Evolutionary conservation across 1,284 basidiomycete species (phyloP).

Genomic region (Sporisorium scitamineum): DNA sequence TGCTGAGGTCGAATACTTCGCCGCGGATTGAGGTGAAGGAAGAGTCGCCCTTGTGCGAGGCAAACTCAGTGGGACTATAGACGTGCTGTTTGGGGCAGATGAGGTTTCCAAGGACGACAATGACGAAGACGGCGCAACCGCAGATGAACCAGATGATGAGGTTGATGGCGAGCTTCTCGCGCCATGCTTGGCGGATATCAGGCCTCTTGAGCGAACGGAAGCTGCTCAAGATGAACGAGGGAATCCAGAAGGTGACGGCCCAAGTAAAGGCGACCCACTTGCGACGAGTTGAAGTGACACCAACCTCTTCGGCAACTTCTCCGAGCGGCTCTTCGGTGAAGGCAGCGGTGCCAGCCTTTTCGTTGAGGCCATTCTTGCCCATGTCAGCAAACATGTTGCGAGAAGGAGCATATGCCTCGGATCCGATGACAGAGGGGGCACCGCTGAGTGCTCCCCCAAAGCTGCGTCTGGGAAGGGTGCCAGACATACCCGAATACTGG

Average conservation of each 20-base stretch:
- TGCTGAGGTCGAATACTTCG: slow-evolving; percentile 85
- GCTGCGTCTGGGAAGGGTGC: slow-evolving; percentile 33
- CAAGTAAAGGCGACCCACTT: slow-evolving; percentile 90
- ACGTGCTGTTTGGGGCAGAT: slow-evolving; percentile 97
- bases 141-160: slow-evolving; percentile 93
- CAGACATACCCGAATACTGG: slow-evolving; percentile 48
- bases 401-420: slow-evolving; percentile 81
- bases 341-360: slow-evolving; percentile 56
- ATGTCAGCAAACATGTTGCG: slow-evolving; percentile 89
- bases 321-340: slow-evolving; percentile 55
- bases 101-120: slow-evolving; percentile 85
- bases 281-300: slow-evolving; percentile 81
- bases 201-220: slow-evolving; percentile 90
- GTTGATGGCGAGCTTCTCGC: slow-evolving; percentile 96
- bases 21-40: slow-evolving; percentile 87
- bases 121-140: slow-evolving; percentile 87
- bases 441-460: slow-evolving; percentile 44
- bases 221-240: slow-evolving; percentile 78
- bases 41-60: slow-evolving; percentile 78
- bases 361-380: slow-evolving; percentile 72
- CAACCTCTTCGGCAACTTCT: slow-evolving; percentile 87
- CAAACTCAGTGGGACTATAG: slow-evolving; percentile 82
- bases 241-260: slow-evolving; percentile 92
- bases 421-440: slow-evolving; percentile 47
- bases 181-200: slow-evolving; percentile 95